A percentile compares a stretch with the other conserved stretches of the same genome.
Evolutionary conservation across 345 rosid genomes (phyloP).

Genomic region (Rhodomyrtus tomentosa): DNA sequence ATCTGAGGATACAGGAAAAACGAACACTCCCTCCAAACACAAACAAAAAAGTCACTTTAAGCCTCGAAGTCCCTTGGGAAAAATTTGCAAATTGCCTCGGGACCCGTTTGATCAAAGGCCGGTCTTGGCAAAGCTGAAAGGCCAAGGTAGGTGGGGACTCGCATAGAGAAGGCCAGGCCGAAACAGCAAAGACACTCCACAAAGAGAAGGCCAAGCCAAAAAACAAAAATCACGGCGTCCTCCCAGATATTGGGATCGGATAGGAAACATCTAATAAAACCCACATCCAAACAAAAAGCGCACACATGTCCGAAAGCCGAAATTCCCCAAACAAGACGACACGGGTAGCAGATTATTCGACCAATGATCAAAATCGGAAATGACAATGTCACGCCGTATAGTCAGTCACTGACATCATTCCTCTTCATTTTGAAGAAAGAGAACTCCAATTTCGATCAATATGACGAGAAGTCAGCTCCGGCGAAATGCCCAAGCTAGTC

Average conservation of each 20-base stretch:
- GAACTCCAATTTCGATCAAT: not conserved
- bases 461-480: not conserved
- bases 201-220: constrained; percentile 3
- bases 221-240: not conserved
- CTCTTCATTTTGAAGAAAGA: not conserved
- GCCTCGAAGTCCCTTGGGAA: too few relatives aligned
- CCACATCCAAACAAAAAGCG: not conserved
- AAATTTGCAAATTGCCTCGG: too few relatives aligned
- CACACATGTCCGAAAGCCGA: not conserved
- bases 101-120: too few relatives aligned
- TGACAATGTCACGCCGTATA: not conserved
- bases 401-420: not conserved
- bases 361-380: not conserved
- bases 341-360: not conserved
- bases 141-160: too few relatives aligned
- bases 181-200: not conserved
- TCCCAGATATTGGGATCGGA: not conserved
- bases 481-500: not conserved
- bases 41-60: not conserved
- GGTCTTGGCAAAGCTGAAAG: too few relatives aligned
- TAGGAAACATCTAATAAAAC: not conserved
- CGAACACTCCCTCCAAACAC: not conserved
- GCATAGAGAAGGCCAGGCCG: too few relatives aligned
- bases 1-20: not conserved
- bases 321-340: not conserved